These are phyloP conservation scores for Nitzschia inconspicua DNA, from an alignment of 108 stramenopile genomes.

Conservation along the genomic window DNA sequence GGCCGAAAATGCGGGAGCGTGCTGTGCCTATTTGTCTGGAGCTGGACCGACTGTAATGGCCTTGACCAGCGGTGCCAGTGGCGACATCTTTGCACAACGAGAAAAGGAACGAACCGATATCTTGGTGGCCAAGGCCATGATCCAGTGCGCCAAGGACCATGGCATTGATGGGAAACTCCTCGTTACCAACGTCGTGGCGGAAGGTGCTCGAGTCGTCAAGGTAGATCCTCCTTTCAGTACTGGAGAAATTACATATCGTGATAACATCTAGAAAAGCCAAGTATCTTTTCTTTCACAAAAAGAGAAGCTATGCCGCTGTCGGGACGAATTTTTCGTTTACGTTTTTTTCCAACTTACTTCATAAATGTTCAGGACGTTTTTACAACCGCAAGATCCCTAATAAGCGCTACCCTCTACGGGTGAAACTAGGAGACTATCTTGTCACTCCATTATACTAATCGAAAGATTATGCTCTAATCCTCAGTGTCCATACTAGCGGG, in stretches of 20 bases:
- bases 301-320: too few relatives aligned
- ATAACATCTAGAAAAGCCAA: conserved; percentile 61
- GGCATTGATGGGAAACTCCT: conserved; percentile 79
- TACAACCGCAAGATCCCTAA: too few relatives aligned
- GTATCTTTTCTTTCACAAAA: background rate
- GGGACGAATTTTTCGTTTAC: too few relatives aligned
- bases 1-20: conserved; percentile 90
- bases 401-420: too few relatives aligned
- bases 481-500: too few relatives aligned
- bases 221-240: conserved; percentile 86
- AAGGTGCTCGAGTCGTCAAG: conserved; percentile 82
- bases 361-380: too few relatives aligned
- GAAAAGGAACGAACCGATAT: conserved; percentile 93
- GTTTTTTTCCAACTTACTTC: too few relatives aligned
- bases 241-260: conserved; percentile 76
- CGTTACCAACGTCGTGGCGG: conserved; percentile 72
- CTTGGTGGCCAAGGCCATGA: conserved; percentile 95
- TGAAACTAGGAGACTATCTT: too few relatives aligned
- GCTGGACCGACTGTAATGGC: conserved; percentile 99
- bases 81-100: conserved; percentile 97
- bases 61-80: conserved; percentile 91
- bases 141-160: conserved; percentile 69
- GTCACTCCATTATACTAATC: too few relatives aligned
- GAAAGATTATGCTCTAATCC: too few relatives aligned
- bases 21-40: conserved; percentile 90